Conservation (phyloP, 2,329 filamentous ascomycete species). For the Hymenoscyphus repandus region DNA sequence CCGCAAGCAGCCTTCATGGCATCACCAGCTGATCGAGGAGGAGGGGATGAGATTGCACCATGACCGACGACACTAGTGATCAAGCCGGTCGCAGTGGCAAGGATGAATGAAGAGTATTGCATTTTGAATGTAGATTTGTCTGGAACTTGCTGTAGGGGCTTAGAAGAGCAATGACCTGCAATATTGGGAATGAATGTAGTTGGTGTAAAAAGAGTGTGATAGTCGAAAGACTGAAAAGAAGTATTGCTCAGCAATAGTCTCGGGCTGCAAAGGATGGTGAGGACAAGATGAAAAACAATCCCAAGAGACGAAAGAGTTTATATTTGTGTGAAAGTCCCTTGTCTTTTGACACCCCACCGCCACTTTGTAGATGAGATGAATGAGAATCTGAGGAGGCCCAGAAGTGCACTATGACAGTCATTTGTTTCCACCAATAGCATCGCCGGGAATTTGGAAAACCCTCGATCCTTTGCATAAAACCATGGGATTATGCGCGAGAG, state of each 20-base stretch:
- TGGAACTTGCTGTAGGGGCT: not conserved
- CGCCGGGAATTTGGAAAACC: not conserved
- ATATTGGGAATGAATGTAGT: constrained; percentile 15
- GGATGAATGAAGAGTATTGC: constrained; percentile 24
- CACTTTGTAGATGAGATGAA: constrained; percentile 6
- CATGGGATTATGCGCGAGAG: constrained; percentile 2
- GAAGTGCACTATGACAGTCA: not conserved
- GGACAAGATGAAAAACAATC: not conserved
- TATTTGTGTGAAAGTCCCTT: not conserved
- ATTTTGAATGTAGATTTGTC: constrained; percentile 16
- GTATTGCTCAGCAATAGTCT: constrained; percentile 18
- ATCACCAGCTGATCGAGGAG: constrained; percentile 37
- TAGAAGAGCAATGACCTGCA: constrained; percentile 16
- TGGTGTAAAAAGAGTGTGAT: constrained; percentile 18
- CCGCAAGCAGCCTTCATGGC: constrained; percentile 43
- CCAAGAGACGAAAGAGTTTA: constrained; percentile 6
- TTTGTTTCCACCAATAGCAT: constrained; percentile 6
- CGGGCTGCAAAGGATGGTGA: constrained; percentile 6
- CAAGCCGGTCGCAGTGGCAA: constrained; percentile 17
- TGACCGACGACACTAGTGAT: constrained; percentile 42
- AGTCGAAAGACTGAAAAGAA: constrained; percentile 16
- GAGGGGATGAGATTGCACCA: constrained; percentile 41
- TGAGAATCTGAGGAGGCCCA: too few species aligned
- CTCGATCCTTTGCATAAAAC: not conserved
- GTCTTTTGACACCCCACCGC: not conserved